Evolutionary conservation across 805 yeast genomes (phyloP).

Genomic region (Blastobotrys peoriensis): DNA sequence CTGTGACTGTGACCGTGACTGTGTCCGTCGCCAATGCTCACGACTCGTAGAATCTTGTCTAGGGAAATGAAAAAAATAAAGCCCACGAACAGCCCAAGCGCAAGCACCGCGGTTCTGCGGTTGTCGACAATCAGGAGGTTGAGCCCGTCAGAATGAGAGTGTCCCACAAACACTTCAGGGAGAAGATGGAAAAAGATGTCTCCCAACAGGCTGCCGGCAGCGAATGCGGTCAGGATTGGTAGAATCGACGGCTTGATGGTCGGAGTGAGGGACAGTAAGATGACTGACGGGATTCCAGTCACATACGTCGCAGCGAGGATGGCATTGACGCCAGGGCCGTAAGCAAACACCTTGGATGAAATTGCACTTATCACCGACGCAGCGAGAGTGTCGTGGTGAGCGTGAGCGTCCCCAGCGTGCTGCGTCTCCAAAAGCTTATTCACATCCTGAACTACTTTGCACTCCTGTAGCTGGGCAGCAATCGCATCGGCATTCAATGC

Average conservation of each 20-base stretch:
- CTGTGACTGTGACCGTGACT: constrained; percentile 42
- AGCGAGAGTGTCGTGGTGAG: constrained; percentile 16
- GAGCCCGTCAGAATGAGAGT: constrained; percentile 35
- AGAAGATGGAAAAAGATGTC: constrained; percentile 67
- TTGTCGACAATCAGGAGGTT: constrained; percentile 47
- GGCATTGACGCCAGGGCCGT: constrained; percentile 56
- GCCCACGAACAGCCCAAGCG: constrained; percentile 54
- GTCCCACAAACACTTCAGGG: constrained; percentile 62
- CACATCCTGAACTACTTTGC: constrained; percentile 38
- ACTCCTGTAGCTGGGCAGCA: constrained; percentile 26
- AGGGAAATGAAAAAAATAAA: constrained; percentile 53
- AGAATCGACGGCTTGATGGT: constrained; percentile 46
- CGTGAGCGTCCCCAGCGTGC: constrained; percentile 5
- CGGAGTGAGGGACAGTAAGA: constrained; percentile 53
- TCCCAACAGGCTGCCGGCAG: constrained; percentile 70
- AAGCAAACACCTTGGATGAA: constrained; percentile 35
- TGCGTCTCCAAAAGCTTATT: constrained; percentile 24
- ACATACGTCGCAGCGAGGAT: constrained; percentile 57
- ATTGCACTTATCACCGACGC: constrained; percentile 33
- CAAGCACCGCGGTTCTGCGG: constrained; percentile 42
- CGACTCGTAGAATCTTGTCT: constrained; percentile 55
- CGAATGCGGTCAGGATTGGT: constrained; percentile 58
- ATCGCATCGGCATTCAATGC: constrained; percentile 37
- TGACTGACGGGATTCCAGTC: constrained; percentile 57
- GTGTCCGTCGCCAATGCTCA: constrained; percentile 23